phyloP scores from a whole-genome alignment of 805 yeast genomes.

The Wickerhamomyces bovis region DNA sequence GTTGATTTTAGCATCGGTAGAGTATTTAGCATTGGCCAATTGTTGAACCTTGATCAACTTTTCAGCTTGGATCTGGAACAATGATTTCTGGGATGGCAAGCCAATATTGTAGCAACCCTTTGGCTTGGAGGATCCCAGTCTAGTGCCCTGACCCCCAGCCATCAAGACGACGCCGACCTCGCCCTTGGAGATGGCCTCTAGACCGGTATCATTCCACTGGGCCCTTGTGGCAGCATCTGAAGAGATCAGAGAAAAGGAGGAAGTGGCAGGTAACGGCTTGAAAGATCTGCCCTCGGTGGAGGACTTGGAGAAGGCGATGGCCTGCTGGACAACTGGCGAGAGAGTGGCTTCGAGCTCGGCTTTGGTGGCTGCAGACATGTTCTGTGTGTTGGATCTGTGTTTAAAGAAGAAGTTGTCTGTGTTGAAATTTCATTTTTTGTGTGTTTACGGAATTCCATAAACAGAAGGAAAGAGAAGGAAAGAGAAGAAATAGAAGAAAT shows the following conservation, averaged over 20 bases:
- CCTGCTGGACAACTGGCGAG: constrained; percentile 27
- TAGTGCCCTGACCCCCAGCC: constrained; percentile 99
- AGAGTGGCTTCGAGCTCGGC: constrained; percentile 14
- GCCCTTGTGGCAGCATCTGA: constrained; percentile 18
- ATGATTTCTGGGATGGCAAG: constrained; percentile 74
- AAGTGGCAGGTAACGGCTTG: constrained; percentile 46
- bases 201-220: constrained; percentile 40
- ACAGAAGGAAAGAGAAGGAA: too few relatives aligned
- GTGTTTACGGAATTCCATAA: too few relatives aligned
- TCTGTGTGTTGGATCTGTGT: background rate
- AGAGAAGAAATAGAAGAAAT: too few relatives aligned
- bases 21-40: constrained; percentile 36
- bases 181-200: constrained; percentile 58
- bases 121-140: constrained; percentile 85
- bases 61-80: constrained; percentile 93
- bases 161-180: constrained; percentile 85
- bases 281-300: constrained; percentile 26
- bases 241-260: constrained; percentile 41
- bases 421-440: too few relatives aligned
- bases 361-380: background rate
- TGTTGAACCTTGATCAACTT: constrained; percentile 60
- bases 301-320: constrained; percentile 34
- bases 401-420: too few relatives aligned
- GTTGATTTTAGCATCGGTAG: constrained; percentile 39
- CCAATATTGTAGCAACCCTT: constrained; percentile 92